phyloP scores from a whole-genome alignment of 768 basidiomycete genomes.

The Hericium alpestre region DNA sequence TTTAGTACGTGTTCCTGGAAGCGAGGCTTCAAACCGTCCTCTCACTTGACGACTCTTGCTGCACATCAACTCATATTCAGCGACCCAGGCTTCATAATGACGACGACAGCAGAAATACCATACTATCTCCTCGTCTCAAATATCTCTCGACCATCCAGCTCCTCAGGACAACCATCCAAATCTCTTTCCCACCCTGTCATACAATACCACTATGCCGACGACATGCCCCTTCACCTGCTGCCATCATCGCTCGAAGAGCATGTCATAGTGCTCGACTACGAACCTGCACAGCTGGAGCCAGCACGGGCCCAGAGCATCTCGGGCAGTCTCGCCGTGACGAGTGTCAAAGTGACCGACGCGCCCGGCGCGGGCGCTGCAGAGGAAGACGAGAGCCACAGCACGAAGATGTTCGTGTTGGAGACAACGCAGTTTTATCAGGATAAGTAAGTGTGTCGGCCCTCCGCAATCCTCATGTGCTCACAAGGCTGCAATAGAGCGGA shows the following conservation, averaged over 20 bases:
- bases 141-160: constrained; percentile 26
- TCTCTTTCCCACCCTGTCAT: constrained; percentile 60
- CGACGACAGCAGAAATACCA: constrained; percentile 28
- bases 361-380: constrained; percentile 55
- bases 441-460: constrained; percentile 26
- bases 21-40: too few relatives aligned
- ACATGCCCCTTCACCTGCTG: constrained; percentile 55
- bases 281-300: constrained; percentile 27
- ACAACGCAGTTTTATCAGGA: constrained; percentile 41
- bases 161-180: constrained; percentile 13
- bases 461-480: background rate
- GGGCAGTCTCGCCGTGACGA: constrained; percentile 37
- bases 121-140: constrained; percentile 59
- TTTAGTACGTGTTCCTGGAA: too few relatives aligned
- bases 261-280: constrained; percentile 64
- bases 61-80: too few relatives aligned
- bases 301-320: constrained; percentile 46
- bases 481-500: constrained; percentile 3
- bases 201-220: constrained; percentile 77
- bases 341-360: constrained; percentile 59
- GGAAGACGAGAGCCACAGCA: constrained; percentile 33
- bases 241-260: constrained; percentile 54
- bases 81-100: background rate
- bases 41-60: too few relatives aligned
- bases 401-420: constrained; percentile 69